Base-by-base conservation (phyloP, 768 basidiomycete genomes). In the Coprinellus aureogranulatus region DNA sequence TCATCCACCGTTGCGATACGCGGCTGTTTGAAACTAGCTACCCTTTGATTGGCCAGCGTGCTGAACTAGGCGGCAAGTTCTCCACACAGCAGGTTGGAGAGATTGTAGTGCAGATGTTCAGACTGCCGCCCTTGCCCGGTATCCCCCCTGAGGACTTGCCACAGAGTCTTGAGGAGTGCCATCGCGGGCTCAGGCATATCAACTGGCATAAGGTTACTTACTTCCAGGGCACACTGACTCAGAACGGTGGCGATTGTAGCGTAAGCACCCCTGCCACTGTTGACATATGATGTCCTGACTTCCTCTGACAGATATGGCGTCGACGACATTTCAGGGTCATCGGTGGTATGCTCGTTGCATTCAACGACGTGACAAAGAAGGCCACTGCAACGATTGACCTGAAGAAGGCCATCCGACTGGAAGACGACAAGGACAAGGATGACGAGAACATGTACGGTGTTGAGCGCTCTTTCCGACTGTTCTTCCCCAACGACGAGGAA, bases 151-250 rank as follows among this genome's bases (percentile, higher is more conserved):
- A 87, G 44, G 82, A 92, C 59, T 77, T 98, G 20, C 95, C 96
- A 14, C 89, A 94, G 70, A 94, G 92, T 65, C 76, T 98, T 64
- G 95, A 98, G 54, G 96, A 98, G 66, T 95, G 92, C 64, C 81
- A 88, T 64, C 84, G 91, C 14, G 95, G 96, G 1, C 75, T 98
- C 61, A 78, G 92, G 58, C 89, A 95, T 65, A 87, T 93, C 55
- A 88, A 89, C 37, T 97, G 94, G 94, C 94, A 96, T 67, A 94
- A 95, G 75, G 83, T 89, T 62, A 92, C 93, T 22, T 95, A 96
- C 72, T 92, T 91, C 72, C 90, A 97, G 71, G 94, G 96, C 26
- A 87, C 86, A 0, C 72, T 98, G 62, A 98, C 96, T 14, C 96
- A 98, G 76, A 84, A 81, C 61, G 96, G 96, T 16, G 96, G 95